Conservation (phyloP, 1,284 basidiomycete genomes). For the Blastosporella zonata region DNA sequence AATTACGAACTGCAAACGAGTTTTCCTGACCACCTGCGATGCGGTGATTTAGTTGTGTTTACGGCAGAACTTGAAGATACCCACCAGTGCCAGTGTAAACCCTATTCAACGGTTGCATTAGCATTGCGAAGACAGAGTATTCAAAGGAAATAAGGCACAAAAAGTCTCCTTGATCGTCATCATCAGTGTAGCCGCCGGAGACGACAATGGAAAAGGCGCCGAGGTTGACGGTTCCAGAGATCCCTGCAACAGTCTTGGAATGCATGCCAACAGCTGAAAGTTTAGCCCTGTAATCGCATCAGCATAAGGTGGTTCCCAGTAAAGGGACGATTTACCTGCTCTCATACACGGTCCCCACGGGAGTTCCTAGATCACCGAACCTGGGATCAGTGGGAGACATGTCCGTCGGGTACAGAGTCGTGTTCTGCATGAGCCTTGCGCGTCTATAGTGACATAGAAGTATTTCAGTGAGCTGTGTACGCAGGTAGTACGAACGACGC, state of each 20-base stretch:
- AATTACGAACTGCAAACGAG: constrained; percentile 12
- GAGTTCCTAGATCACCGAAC: constrained; percentile 13
- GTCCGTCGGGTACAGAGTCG: constrained; percentile 10
- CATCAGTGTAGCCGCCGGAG: constrained; percentile 40
- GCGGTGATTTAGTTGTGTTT: background rate
- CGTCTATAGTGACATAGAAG: constrained; percentile 6
- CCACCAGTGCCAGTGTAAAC: constrained; percentile 34
- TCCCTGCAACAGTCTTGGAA: constrained; percentile 18
- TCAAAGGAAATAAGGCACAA: constrained; percentile 30
- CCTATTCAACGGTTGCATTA: constrained; percentile 22
- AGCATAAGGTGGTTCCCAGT: background rate
- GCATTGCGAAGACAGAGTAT: background rate
- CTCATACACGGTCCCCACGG: constrained; percentile 11
- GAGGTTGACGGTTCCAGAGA: constrained; percentile 16
- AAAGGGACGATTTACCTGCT: constrained; percentile 7
- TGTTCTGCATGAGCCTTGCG: constrained; percentile 12
- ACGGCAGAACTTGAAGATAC: background rate
- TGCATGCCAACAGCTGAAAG: constrained; percentile 11
- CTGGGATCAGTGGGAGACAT: constrained; percentile 13
- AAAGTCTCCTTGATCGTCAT: constrained; percentile 34
- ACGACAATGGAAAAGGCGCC: constrained; percentile 42
- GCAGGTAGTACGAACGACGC: background rate
- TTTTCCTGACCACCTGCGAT: constrained; percentile 17
- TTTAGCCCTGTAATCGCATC: constrained; percentile 5
- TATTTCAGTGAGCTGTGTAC: background rate